Conservation (phyloP, 2,329 filamentous ascomycete species). For the Cryphonectria parasitica region DNA sequence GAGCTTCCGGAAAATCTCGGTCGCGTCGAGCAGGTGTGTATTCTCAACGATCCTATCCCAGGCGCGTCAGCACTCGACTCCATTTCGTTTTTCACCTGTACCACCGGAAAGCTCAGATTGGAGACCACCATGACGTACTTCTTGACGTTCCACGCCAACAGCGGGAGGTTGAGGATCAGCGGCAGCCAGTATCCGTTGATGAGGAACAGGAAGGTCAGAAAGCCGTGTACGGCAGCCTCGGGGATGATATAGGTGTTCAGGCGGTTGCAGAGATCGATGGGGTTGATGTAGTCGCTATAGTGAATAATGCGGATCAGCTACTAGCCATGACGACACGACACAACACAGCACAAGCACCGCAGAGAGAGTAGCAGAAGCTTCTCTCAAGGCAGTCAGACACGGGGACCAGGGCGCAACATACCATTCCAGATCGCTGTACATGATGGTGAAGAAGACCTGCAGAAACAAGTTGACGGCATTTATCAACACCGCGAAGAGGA, state of each 20-base stretch:
- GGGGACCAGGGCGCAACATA: conserved; percentile 45
- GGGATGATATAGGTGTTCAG: conserved; percentile 99
- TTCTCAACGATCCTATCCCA: conserved; percentile 85
- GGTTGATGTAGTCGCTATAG: conserved; percentile 96
- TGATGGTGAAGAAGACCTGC: conserved; percentile 99
- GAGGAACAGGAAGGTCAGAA: conserved; percentile 93
- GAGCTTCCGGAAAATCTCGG: conserved; percentile 98
- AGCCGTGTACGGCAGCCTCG: conserved; percentile 95
- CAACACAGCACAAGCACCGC: neutral
- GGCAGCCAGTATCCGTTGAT: conserved; percentile 99
- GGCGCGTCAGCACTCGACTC: neutral
- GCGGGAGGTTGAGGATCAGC: conserved; percentile 86
- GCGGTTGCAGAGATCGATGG: conserved; percentile 99
- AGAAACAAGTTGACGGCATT: conserved; percentile 99
- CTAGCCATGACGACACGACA: conserved; percentile 17
- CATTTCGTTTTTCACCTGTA: neutral
- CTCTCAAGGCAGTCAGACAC: neutral
- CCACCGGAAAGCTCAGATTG: neutral
- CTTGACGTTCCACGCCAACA: conserved; percentile 93
- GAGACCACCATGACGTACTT: conserved; percentile 71
- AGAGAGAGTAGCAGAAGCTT: neutral
- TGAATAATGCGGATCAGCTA: conserved; percentile 15
- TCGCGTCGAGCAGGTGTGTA: conserved; percentile 94
- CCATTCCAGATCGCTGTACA: conserved; percentile 99
- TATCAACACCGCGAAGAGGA: conserved; percentile 95